Conservation (phyloP, 1,284 basidiomycete genomes). For the Leucocoprinus gongylophorus region DNA sequence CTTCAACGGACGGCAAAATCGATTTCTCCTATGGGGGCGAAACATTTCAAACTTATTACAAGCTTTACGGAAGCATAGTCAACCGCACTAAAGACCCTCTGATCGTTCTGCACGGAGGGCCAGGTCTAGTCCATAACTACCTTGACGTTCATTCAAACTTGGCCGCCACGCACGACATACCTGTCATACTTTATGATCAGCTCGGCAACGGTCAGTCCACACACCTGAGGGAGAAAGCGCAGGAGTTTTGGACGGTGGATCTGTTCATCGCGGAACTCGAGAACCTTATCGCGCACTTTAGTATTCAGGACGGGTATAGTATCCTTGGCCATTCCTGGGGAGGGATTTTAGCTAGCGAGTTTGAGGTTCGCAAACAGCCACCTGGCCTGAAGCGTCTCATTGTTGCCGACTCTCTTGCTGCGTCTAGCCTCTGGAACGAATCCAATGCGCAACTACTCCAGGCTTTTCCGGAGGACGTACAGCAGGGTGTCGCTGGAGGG, state of each 20-base stretch:
- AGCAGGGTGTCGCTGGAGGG: conserved; percentile 18
- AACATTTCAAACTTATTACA: conserved; percentile 6
- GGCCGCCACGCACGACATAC: conserved; percentile 16
- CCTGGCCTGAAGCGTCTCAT: conserved; percentile 33
- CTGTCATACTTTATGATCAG: conserved; percentile 47
- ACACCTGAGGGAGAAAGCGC: conserved; percentile 32
- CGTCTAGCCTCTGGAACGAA: conserved; percentile 26
- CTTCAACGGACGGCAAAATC: conserved; percentile 1
- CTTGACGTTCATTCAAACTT: conserved; percentile 17
- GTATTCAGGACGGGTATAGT: conserved; percentile 29
- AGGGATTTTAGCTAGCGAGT: conserved; percentile 34
- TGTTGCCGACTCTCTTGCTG: conserved; percentile 27
- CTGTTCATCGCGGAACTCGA: conserved; percentile 44
- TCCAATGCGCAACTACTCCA: conserved; percentile 18
- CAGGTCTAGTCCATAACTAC: conserved; percentile 38
- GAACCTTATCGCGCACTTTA: conserved; percentile 34
- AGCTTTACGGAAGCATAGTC: background rate
- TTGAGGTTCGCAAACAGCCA: conserved; percentile 24
- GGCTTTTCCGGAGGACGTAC: conserved; percentile 22
- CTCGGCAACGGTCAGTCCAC: conserved; percentile 41
- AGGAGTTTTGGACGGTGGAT: conserved; percentile 38
- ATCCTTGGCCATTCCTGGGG: conserved; percentile 45
- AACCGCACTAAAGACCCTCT: conserved; percentile 23
- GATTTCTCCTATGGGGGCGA: conserved; percentile 3
- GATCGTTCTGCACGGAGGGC: conserved; percentile 37